These are phyloP conservation scores for Neoscytalidium dimidiatum DNA, from an alignment of 2,329 filamentous ascomycete species.

Conservation along the genomic window DNA sequence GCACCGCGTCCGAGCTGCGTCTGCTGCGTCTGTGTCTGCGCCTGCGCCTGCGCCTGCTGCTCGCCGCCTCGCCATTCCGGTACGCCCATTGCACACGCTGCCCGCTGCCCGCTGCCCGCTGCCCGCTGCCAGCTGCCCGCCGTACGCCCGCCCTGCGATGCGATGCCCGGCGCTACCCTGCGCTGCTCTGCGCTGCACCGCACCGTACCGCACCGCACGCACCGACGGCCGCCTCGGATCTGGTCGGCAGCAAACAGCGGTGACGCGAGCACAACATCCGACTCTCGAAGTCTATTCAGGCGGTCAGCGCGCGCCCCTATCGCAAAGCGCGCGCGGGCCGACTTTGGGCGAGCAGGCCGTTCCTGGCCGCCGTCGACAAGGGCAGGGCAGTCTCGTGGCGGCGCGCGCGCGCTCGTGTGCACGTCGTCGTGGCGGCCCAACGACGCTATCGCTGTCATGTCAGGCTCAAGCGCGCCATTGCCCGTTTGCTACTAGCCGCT, in stretches of 20 bases:
- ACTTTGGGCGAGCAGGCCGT: constrained; percentile 13
- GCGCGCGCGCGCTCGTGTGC: constrained; percentile 5
- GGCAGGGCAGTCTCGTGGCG: constrained; percentile 9
- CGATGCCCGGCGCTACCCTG: too few relatives aligned
- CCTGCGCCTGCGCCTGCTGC: too few relatives aligned
- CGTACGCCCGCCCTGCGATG: too few relatives aligned
- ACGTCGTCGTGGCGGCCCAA: not conserved
- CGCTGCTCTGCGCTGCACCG: too few relatives aligned
- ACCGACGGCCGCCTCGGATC: not conserved
- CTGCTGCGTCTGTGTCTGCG: too few relatives aligned
- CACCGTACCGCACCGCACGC: too few relatives aligned
- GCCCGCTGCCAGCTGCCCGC: too few relatives aligned
- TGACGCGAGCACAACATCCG: constrained; percentile 17
- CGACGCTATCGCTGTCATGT: constrained; percentile 10
- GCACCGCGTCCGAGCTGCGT: not conserved
- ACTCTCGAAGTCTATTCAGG: constrained; percentile 16
- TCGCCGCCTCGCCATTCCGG: too few relatives aligned
- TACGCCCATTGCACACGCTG: too few relatives aligned
- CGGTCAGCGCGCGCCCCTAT: constrained; percentile 14
- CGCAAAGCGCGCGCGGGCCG: constrained; percentile 14
- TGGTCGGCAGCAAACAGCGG: constrained; percentile 12
- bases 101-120: too few relatives aligned
- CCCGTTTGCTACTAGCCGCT: constrained; percentile 10
- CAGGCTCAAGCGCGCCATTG: constrained; percentile 1
- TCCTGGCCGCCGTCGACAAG: constrained; percentile 7